Evolutionary conservation across 306 rosid species (phyloP).

Genomic region (Quercus berberidifolia): DNA sequence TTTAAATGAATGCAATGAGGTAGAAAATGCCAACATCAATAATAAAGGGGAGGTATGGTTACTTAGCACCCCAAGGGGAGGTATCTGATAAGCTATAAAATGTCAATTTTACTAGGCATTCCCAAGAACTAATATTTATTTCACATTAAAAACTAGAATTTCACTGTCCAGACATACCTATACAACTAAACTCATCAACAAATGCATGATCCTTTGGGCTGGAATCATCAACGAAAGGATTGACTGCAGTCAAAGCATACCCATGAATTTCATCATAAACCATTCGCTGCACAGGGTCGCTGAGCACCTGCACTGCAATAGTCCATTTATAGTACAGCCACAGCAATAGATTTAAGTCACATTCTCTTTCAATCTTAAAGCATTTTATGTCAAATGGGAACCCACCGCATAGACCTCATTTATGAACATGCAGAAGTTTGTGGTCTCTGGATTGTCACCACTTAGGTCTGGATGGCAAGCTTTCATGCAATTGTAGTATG

Average conservation of each 20-base stretch:
- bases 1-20: neutral
- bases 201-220: constrained; percentile 70
- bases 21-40: neutral
- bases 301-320: constrained; percentile 78
- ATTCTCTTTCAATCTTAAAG: constrained; percentile 15
- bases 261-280: constrained; percentile 95
- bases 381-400: constrained; percentile 20
- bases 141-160: neutral
- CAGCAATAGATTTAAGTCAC: neutral
- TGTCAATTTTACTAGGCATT: neutral
- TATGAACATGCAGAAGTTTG: constrained; percentile 87
- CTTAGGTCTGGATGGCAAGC: constrained; percentile 97
- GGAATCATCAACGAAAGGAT: constrained; percentile 76
- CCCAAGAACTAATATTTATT: neutral
- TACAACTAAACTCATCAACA: constrained; percentile 94
- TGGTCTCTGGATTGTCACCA: constrained; percentile 72
- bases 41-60: neutral
- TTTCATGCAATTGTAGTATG: constrained; percentile 92
- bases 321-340: constrained; percentile 29
- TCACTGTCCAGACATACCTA: constrained; percentile 45
- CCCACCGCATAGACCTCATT: constrained; percentile 85
- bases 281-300: constrained; percentile 93
- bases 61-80: neutral
- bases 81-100: neutral
- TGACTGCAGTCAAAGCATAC: constrained; percentile 75